Conservation (phyloP, 2,329 filamentous ascomycete species). For the Metarhizium rileyi region DNA sequence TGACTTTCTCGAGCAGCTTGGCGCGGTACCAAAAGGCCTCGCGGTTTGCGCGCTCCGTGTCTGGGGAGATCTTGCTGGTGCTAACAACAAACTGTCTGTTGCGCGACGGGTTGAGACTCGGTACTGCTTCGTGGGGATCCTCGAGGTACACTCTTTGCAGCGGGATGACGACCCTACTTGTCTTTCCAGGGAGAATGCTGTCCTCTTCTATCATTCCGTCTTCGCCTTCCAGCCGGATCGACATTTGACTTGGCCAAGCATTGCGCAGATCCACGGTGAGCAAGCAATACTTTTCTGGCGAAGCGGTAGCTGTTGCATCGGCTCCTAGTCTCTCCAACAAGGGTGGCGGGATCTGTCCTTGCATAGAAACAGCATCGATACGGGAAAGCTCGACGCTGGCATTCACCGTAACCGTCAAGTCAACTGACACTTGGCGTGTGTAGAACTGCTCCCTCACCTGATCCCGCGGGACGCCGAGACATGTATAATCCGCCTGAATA, state of each 20-base stretch:
- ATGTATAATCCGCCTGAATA: conserved; percentile 79
- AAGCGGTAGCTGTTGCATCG: conserved; percentile 26
- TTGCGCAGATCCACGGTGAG: conserved; percentile 80
- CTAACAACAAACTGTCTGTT: conserved; percentile 90
- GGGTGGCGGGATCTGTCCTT: conserved; percentile 51
- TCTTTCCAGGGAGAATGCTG: conserved; percentile 55
- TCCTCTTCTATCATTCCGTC: conserved; percentile 42
- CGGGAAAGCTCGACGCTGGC: conserved; percentile 75
- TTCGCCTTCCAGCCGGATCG: conserved; percentile 50
- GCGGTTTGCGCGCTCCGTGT: conserved; percentile 65
- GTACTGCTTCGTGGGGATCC: conserved; percentile 70
- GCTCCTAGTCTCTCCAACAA: conserved; percentile 43
- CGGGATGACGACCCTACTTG: conserved; percentile 65
- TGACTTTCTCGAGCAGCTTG: conserved; percentile 61
- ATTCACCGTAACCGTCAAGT: conserved; percentile 83
- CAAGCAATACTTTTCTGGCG: conserved; percentile 58
- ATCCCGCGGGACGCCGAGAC: conserved; percentile 60
- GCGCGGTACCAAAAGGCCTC: conserved; percentile 92
- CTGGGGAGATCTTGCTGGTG: conserved; percentile 66
- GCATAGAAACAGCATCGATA: conserved; percentile 69
- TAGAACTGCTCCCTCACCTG: conserved; percentile 67
- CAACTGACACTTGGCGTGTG: conserved; percentile 71
- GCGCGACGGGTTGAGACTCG: conserved; percentile 68
- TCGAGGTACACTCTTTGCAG: conserved; percentile 65
- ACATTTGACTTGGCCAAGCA: conserved; percentile 74